Evolutionary conservation across 2,329 filamentous ascomycete species (phyloP).

Genomic region (Tolypocladium pustulatum): DNA sequence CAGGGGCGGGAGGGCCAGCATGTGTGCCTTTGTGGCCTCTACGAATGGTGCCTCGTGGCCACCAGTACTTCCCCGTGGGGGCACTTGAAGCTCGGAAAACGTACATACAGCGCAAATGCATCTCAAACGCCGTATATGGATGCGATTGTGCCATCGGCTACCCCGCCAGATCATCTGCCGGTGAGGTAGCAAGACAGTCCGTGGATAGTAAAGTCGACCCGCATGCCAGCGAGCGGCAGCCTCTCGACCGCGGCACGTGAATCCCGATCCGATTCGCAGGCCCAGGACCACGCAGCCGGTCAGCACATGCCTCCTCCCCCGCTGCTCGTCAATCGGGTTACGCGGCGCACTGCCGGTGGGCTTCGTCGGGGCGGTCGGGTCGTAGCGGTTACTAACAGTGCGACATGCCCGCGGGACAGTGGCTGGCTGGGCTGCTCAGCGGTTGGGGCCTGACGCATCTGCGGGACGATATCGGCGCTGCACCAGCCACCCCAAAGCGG

Average conservation of each 20-base stretch:
- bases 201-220: no score
- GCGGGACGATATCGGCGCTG: conserved; percentile 2
- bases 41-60: no score
- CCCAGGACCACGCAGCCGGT: neutral
- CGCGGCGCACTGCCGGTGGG: no score
- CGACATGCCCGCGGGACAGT: neutral
- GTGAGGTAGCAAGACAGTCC: no score
- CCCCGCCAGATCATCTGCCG: neutral
- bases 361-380: neutral
- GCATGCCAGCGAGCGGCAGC: neutral
- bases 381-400: neutral
- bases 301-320: neutral
- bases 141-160: neutral
- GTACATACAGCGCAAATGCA: no score
- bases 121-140: neutral
- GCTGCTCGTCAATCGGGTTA: no score
- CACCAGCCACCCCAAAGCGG: neutral
- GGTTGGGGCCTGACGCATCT: neutral
- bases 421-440: neutral
- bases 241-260: neutral
- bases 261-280: no score
- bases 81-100: no score
- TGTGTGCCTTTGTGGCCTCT: neutral
- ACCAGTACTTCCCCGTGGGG: no score
- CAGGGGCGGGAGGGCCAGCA: neutral